Base-by-base conservation (phyloP, 2,329 filamentous ascomycete species). In the Davidsoniella australis region DNA sequence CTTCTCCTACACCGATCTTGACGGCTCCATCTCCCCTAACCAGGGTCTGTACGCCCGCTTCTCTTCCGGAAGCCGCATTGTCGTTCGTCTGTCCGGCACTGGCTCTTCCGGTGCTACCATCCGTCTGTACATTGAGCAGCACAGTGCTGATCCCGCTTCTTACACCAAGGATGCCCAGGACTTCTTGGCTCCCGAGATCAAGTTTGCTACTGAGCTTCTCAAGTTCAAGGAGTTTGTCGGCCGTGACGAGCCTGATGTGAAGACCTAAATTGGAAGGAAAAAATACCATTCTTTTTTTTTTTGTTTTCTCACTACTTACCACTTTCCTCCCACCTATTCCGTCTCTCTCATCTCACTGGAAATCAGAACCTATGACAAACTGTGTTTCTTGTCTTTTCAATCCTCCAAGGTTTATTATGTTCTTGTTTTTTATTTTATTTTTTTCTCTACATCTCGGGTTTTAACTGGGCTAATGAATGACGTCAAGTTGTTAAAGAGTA, bases 1-100 rank as follows among this genome's bases (percentile, higher is more conserved):
- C 74, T 98, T 98, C 67, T 86, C 85, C 29, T 98, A 98, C 75
- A 96, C 86, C 7, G 91, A 98, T 62, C 80, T 98, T n/a, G 91
- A 98, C 61, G 91, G 89, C 54, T 94, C 86, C 56, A 85, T 96
- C 49, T 83, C 86, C 61, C 85, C 87, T 63, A 93, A 95, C 72
- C 91, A 98, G 70, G 91, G 91, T 56, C 79, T 98, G 58, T 98
- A 85, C 62, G 84, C 88, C 63, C 84, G 85, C 66, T 96, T 96
- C 67, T 86, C 87, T 49, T 88, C 93, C 52, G 89, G 89, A 55
- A 94, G 85, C 69, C 83, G 91, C 57, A 89, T 96, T 54, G 87
- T 98, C 47, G 87, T 96, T 52, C 84, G 91, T 59, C 73, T 98
- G 53, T 96, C 89, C 1, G 91, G 91, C 46, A 98, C 91, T 17